phyloP scores from a whole-genome alignment of 1,284 basidiomycete genomes.

The Apiotrichum siamense region DNA sequence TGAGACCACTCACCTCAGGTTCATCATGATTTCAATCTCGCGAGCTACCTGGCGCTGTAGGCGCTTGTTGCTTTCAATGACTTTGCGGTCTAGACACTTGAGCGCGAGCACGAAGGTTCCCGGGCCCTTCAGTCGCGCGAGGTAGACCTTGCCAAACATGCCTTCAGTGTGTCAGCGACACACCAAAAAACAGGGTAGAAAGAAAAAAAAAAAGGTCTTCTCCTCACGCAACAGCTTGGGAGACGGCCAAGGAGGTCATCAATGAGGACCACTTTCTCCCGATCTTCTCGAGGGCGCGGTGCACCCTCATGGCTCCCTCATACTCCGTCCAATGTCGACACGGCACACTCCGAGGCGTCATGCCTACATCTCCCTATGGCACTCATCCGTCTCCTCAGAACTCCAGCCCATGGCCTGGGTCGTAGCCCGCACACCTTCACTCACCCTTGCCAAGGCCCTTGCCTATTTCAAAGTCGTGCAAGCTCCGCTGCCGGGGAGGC shows the following conservation, averaged over 20 bases:
- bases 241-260: not conserved
- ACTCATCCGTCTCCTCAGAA: no score
- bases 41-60: conserved; percentile 90
- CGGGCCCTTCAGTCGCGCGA: conserved; percentile 79
- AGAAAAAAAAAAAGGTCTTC: no score
- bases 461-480: conserved; percentile 75
- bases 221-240: no score
- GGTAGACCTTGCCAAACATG: conserved; percentile 87
- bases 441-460: conserved; percentile 92
- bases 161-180: conserved; percentile 17
- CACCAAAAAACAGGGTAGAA: not conserved
- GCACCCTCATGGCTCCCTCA: no score
- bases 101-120: conserved; percentile 32
- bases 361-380: no score
- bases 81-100: conserved; percentile 12
- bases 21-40: conserved; percentile 86
- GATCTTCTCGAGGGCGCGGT: no score
- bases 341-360: no score
- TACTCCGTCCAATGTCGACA: no score
- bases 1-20: conserved; percentile 26
- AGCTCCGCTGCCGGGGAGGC: not conserved
- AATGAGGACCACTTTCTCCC: no score
- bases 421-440: no score
- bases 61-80: conserved; percentile 62
- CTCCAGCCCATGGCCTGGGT: no score